Base-by-base conservation (phyloP, 495 filamentous ascomycete species). In the Opeltia flavorubescens region DNA sequence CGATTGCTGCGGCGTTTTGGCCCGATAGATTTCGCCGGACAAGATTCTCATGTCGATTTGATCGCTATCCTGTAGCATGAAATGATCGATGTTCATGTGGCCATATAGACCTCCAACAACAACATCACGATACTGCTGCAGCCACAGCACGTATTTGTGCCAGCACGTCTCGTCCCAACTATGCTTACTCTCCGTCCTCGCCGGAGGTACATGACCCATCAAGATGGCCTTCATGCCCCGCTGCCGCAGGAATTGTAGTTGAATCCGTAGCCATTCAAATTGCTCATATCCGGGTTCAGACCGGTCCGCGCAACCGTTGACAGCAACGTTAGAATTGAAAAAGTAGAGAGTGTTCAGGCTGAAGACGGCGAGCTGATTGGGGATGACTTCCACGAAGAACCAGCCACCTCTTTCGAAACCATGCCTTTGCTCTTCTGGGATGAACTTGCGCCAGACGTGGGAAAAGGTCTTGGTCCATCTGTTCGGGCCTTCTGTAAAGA, bases 51-150 rank as follows among this genome's bases (percentile, higher is more conserved):
- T 66, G 35, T 86, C 66, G 36, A 96, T 70, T 12, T 94, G 73
- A 9, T 83, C 66, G 49, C 75, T 83, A 65, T 95, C 91, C 55
- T 95, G 89, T 7, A 99, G 64, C 56, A 96, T 75, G 64, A 96
- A 99, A 59, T 99, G 91, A 56, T 99, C 91, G 50, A 95, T 82
- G 58, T 99, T 99, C 89, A 99, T 96, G 59, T 99, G 91, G 1
- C 89, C 91, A 53, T 84, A 99, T 13, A 91, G 47, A 13, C 77
- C 76, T 5, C 75, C 75, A 29, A 87, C 73, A 9, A 99, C 67
- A 9, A 99, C 80, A 61, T 99, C 91, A 29, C 93, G 83, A 55
- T 87, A 99, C 55, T 87, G 84, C 55, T 77, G 70, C 53, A 88
- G 61, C 86, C 87, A 95, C 2, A 95, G 67, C 0, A 89, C 83